phyloP scores from a whole-genome alignment of 1,139 yeast species.

The Taphrina flavorubra region DNA sequence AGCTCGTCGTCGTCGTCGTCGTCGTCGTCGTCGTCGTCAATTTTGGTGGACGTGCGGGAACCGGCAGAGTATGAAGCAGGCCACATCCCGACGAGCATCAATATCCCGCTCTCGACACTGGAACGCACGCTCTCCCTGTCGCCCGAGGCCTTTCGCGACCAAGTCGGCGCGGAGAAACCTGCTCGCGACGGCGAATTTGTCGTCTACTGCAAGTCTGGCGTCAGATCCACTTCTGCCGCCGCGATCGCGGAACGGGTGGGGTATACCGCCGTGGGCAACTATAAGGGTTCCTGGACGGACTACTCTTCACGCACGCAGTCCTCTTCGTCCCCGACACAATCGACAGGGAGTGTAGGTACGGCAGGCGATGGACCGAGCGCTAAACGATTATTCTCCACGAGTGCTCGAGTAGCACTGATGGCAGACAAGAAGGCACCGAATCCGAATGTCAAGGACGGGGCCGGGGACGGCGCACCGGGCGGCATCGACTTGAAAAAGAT shows the following conservation, averaged over 20 bases:
- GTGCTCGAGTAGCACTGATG: not conserved
- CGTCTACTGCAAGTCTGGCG: conserved; percentile 92
- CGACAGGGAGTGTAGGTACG: not conserved
- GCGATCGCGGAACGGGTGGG: conserved; percentile 91
- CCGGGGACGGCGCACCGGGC: conserved; percentile 36
- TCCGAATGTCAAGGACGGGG: conserved; percentile 24
- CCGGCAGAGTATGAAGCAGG: conserved; percentile 72
- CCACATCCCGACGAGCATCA: conserved; percentile 83
- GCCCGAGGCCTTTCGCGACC: conserved; percentile 76
- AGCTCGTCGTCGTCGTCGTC: too few relatives aligned
- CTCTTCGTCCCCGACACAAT: not conserved
- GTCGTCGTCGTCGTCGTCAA: not conserved
- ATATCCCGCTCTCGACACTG: conserved; percentile 85
- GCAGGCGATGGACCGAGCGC: not conserved
- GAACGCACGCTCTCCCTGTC: conserved; percentile 91
- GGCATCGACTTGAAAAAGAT: conserved; percentile 35
- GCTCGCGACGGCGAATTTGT: conserved; percentile 69
- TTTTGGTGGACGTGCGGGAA: conserved; percentile 75
- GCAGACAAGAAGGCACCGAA: not conserved
- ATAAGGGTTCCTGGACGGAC: conserved; percentile 83
- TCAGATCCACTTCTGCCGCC: conserved; percentile 88
- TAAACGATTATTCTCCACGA: conserved; percentile 4
- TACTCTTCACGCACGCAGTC: conserved; percentile 57
- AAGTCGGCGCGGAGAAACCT: conserved; percentile 88
- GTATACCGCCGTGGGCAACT: conserved; percentile 61